A percentile compares a stretch with the other conserved stretches of the same genome.
Conservation (phyloP, 2,329 filamentous ascomycete genomes). For the Diaporthe sp. region DNA sequence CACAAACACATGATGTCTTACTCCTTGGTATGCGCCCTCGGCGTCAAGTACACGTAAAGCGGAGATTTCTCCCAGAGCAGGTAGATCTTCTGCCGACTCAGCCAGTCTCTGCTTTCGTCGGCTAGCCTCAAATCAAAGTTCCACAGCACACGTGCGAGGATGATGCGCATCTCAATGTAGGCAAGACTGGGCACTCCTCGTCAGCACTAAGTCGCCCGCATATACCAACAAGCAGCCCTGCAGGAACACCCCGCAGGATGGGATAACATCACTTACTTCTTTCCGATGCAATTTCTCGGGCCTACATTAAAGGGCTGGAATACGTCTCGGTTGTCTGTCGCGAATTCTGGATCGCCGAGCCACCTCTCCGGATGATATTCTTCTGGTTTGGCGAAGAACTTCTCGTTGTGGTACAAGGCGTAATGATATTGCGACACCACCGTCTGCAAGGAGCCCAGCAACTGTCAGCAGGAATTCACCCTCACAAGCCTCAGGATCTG, state of each 20-base stretch:
- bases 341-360: constrained; percentile 43
- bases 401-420: constrained; percentile 47
- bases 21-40: constrained; percentile 8
- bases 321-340: constrained; percentile 34
- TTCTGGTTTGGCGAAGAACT: constrained; percentile 51
- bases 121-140: constrained; percentile 51
- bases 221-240: background rate
- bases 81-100: constrained; percentile 46
- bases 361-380: constrained; percentile 53
- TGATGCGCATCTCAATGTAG: constrained; percentile 53
- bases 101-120: constrained; percentile 47
- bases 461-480: background rate
- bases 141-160: constrained; percentile 51
- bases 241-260: no score
- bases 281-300: constrained; percentile 50
- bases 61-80: constrained; percentile 49
- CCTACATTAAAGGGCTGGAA: constrained; percentile 50
- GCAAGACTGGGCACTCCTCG: constrained; percentile 47
- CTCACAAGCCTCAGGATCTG: background rate
- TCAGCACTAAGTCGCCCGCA: constrained; percentile 31
- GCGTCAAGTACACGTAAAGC: constrained; percentile 47
- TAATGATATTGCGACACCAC: constrained; percentile 50
- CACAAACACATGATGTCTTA: background rate
- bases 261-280: constrained; percentile 46
- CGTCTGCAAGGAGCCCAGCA: constrained; percentile 44